Base-by-base conservation (phyloP, 2,329 filamentous ascomycete genomes). In the Curvularia hawaiiensis region DNA sequence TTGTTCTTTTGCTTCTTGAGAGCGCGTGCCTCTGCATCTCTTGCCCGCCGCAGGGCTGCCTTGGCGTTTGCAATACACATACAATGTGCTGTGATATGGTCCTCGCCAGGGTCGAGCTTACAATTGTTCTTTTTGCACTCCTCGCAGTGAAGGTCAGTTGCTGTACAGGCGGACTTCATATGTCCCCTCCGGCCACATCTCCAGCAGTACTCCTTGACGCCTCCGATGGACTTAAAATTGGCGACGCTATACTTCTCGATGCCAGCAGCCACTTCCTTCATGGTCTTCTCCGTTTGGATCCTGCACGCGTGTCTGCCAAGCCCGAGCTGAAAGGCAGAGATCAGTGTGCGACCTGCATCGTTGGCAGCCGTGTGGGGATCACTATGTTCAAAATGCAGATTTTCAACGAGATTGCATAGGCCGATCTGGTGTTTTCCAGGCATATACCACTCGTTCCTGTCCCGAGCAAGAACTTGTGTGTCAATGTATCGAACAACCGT, bases 361-460 rank as follows among this genome's bases (percentile, higher is more conserved):
- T 71, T 70, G 12, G 59, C 56, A 1, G 67, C 67, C 1, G 67
- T 68, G 47, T 71, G 68, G 6, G 61, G 12, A 28, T 71, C 60
- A 24, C 52, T 56, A 24, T 66, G 61, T 5, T 59, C 45, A n/a
- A 70, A 64, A 7, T 44, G 52, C 18, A 64, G 41, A 2, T 43
- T 30, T 10, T 45, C 26, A 3, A 61, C 60, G 8, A 68, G 56
- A 1, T 41, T 30, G 1, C 10, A 26, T 7, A 70, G 48, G 0
- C 66, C 62, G 11, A 67, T 61, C 7, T 58, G 53, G 10, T 63
- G 48, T 1, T 53, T 59, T 4, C 39, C 39, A 9, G 12, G 20
- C 38, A 52, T 28, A 7, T 26, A 3, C 39, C 47, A 59, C 9
- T 39, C 51, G 1, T 44, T 38, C 1, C 31, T 45, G 4, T 70